Base-by-base conservation (phyloP, 2,329 filamentous ascomycete species). In the Venturia nashicola region DNA sequence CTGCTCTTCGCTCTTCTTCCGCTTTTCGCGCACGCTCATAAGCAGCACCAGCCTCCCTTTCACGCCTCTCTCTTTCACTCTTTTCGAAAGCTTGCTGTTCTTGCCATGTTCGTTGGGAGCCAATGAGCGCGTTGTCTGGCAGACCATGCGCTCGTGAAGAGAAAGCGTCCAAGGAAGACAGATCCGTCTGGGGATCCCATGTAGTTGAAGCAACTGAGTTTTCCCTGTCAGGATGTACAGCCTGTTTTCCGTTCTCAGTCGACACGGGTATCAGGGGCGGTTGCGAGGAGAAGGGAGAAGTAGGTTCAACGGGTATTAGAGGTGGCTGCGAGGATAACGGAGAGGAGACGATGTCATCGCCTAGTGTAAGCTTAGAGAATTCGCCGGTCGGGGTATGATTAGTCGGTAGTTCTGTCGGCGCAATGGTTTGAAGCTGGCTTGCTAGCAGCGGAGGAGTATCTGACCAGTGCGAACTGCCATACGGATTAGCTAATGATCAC, bases 61-160 rank as follows among this genome's bases (percentile, higher is more conserved):
- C 68, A 62, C 67, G 70, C 46, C 67, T 61, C 59, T 71, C 67
- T 39, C 68, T 66, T 59, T 71, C 68, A 36, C 59, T 67, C 60
- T 68, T 65, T 36, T 71, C 69, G 71, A 71, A 74, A 16, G 66
- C 68, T 62, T 73, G 69, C 64, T 74, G 71, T 55, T 73, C 70
- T 42, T 72, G 69, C 71, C 70, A 72, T 18, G 70, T 66, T 11
- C 66, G 66, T 34, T 66, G 61, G 18, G 70, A 67, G 16, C 66
- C 62, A 36, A 61, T 48, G 23, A 67, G 64, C 59, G 64, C 62
- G 5, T 68, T 67, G 2, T 62, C 65, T 27, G 67, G 68, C 14
- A 70, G 64, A n/a, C 68, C 70, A 54, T 72, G 65, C 12, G 61
- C 68, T 36, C 70, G 66, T 11, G 71, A 68, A 23, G 67, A 67